Evolutionary conservation across 345 rosid species (phyloP), one percentile per base, ranked within the genome.

Genomic region (Eucalyptus marginata): DNA sequence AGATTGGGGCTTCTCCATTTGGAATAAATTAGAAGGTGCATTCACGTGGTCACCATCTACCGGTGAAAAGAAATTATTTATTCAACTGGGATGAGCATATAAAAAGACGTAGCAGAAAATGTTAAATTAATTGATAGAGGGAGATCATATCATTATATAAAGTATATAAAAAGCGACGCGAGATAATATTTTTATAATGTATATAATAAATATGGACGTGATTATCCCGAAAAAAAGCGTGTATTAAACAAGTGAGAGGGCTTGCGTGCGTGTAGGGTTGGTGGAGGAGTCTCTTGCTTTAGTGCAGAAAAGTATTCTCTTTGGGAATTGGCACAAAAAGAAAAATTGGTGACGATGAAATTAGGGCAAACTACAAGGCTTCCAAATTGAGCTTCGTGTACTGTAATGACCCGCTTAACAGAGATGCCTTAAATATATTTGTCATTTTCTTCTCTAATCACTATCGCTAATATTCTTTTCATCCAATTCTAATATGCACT

Each of bases 101-200:
- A 29, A n/a, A 4, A n/a, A 64, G 14, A n/a, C 4, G 2, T 7
- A n/a, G n/a, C 5, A 5, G 3, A n/a, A n/a, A 64, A 64, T 3
- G 5, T 13, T 64, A 7, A 13, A 64, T 14, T 64, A 64, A 64
- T 64, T 13, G 3, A 3, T 29, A 14, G 36, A 14, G 1, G 4
- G 18, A 64, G 18, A 64, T 3, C 20, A 14, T 3, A 64, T n/a
- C 0, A 12, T 64, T 13, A 64, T 14, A 64, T n/a, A 7, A 15
- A 64, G 20, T n/a, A 3, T n/a, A 64, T 64, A 64, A 6, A 6
- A 64, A 64, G 11, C 0, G 2, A 66, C 2, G 7, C 0, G 1
- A 16, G 0, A 68, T 0, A 31, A 31, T 8, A 15, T 4, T 68
- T 68, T 68, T 10, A 31, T 16, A n/a, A 68, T 68, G 36, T 68